Evolutionary conservation across 768 basidiomycete genomes (phyloP).

Genomic region (Auriscalpium vulgare): DNA sequence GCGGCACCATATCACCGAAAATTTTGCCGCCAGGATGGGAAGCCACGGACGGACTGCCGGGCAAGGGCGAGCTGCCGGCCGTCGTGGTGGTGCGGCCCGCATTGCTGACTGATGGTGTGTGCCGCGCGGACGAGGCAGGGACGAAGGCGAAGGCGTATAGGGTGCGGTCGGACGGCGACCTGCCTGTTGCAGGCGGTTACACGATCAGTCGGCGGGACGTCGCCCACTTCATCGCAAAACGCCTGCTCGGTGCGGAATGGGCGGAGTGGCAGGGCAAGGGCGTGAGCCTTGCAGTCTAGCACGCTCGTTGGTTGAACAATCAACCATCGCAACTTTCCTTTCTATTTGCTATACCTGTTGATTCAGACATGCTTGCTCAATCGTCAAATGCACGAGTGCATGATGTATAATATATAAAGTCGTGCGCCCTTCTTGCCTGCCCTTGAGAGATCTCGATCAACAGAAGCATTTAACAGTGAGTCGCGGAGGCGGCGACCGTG

Average conservation of each 20-base stretch:
- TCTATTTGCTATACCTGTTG: too few species aligned
- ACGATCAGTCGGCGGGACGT: slow-evolving; percentile 58
- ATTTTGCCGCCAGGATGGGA: slow-evolving; percentile 42
- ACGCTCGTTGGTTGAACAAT: too few species aligned
- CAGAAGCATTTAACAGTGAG: too few species aligned
- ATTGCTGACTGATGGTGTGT: slow-evolving; percentile 50
- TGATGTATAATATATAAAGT: too few species aligned
- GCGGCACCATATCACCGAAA: slow-evolving; percentile 31
- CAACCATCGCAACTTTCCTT: too few species aligned
- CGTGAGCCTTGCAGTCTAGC: slow-evolving; percentile 30
- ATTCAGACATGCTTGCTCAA: too few species aligned
- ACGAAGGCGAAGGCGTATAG: slow-evolving; percentile 30
- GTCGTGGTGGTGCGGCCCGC: slow-evolving; percentile 50
- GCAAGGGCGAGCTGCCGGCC: slow-evolving; percentile 33
- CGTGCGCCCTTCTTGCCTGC: too few species aligned
- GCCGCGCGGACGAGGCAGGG: slow-evolving; percentile 22
- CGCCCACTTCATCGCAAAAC: slow-evolving; percentile 54
- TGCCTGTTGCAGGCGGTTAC: slow-evolving; percentile 27
- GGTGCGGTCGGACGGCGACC: slow-evolving; percentile 31
- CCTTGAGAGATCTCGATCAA: too few species aligned
- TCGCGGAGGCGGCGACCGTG: neutral
- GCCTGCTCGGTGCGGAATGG: slow-evolving; percentile 36
- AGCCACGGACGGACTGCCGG: slow-evolving; percentile 32
- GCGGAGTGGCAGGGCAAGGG: slow-evolving; percentile 42
- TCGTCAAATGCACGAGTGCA: too few species aligned